Conservation (phyloP, 129 eudicot species). For the Lactuca sativa region DNA sequence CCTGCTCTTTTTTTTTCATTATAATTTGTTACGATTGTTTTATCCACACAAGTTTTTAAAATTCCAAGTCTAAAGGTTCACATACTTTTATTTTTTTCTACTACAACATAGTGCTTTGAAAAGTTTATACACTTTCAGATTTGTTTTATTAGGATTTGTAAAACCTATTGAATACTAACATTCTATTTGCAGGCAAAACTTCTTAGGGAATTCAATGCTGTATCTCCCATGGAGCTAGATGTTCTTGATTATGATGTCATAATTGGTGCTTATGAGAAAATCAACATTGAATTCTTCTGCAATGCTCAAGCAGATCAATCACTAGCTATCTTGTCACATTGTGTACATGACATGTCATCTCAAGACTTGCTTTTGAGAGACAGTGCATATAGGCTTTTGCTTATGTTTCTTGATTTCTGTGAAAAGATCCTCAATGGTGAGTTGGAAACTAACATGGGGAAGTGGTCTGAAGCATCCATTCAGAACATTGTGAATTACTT, state of each 20-base stretch:
- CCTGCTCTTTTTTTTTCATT: neutral
- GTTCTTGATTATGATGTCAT: slow-evolving; percentile 80
- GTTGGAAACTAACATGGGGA: slow-evolving; percentile 17
- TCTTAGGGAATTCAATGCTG: slow-evolving; percentile 70
- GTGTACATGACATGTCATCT: slow-evolving; percentile 84
- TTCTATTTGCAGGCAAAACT: slow-evolving; percentile 55
- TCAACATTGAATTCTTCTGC: slow-evolving; percentile 50
- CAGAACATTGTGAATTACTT: slow-evolving; percentile 50
- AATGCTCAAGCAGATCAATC: slow-evolving; percentile 55
- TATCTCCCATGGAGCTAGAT: slow-evolving; percentile 62
- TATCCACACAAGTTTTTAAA: no score
- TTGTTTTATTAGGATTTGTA: no score
- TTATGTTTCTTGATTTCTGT: slow-evolving; percentile 64
- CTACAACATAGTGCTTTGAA: no score
- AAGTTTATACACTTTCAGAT: no score
- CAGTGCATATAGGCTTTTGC: slow-evolving; percentile 64
- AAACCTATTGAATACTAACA: no score
- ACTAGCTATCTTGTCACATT: slow-evolving; percentile 66
- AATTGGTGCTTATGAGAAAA: slow-evolving; percentile 63
- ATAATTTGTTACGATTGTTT: no score
- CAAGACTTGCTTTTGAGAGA: slow-evolving; percentile 71
- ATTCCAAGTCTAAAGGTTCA: no score
- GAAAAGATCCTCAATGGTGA: slow-evolving; percentile 41
- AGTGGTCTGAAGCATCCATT: slow-evolving; percentile 52
- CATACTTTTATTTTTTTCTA: no score